Base-by-base conservation (phyloP, 495 filamentous ascomycete genomes). In the Neurospora terricola region DNA sequence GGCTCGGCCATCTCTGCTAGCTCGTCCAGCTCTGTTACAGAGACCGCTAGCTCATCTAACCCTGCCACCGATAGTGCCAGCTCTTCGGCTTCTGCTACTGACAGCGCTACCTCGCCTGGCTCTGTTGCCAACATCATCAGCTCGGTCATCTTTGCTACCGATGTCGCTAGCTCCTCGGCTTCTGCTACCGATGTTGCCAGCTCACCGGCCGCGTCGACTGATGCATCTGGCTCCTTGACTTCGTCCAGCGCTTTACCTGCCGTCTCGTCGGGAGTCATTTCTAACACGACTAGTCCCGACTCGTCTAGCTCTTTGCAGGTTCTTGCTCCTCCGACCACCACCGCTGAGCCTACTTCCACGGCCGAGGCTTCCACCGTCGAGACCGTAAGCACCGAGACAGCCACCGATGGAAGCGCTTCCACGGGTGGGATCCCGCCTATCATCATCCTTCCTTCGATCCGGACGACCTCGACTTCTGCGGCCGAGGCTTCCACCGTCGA, bases 391-490 rank as follows among this genome's bases (percentile, higher is more conserved):
- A 66, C 54, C 54, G 27, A 66, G 54, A 66, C 54, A 66, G 54
- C 54, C 27, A 66, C 54, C 54, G 54, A 66, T 66, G 54, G 54
- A 34, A 66, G 54, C 27, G 54, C 54, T 66, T 66, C 54, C 23
- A 66, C 54, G 27, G 54, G 54, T 34, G 14, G 38, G 27, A 18
- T 73, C 68, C 71, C 70, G 11, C n/a, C 66, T 12, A 54, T 42
- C n/a, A 38, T 73, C 30, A 23, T 74, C 37, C 37, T 43, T 70
- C 66, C 74, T 21, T 72, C 76, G 30, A 69, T 71, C 16, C 21
- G 34, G n/a, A 73, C 23, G 37, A 43, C 38, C 39, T 23, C 74
- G 4, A 38, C 71, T 39, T 72, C 38, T 66, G 27, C 54, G 23
- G 54, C 54, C 27, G 54, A 66, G n/a, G n/a, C n/a, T 62, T 30